phyloP scores from a whole-genome alignment of 73 alveolate species.

The Paramecium pentaurelia region DNA sequence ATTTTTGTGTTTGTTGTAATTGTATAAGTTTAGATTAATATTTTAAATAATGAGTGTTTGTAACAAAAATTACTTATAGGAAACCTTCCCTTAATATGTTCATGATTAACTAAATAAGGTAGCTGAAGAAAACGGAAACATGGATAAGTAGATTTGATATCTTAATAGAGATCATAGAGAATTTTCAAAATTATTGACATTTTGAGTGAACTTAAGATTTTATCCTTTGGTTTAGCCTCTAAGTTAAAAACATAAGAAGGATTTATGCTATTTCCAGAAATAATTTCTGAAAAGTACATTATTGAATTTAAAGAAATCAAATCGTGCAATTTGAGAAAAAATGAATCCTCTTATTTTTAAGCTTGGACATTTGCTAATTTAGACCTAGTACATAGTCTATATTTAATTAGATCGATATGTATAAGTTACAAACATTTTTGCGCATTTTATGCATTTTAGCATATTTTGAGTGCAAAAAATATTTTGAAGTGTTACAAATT shows the following conservation, averaged over 20 bases:
- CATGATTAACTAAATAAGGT: neutral
- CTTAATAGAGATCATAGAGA: neutral
- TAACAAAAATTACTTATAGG: neutral
- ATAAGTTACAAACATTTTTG: neutral
- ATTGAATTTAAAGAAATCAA: neutral
- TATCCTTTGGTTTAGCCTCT: neutral
- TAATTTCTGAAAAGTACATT: neutral
- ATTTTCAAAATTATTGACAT: neutral
- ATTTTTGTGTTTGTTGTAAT: neutral
- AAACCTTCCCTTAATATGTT: neutral
- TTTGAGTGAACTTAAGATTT: neutral
- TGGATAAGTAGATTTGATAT: neutral
- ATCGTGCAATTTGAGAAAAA: neutral
- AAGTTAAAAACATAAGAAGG: neutral
- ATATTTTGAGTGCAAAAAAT: constrained; percentile 11
- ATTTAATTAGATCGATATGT: neutral
- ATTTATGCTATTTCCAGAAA: neutral
- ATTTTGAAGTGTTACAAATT: neutral
- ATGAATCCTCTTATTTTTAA: neutral
- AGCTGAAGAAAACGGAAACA: neutral
- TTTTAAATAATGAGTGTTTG: neutral
- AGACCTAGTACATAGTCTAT: neutral
- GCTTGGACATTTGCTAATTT: constrained; percentile 11
- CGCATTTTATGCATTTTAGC: constrained; percentile 2
- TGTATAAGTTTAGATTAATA: neutral